phyloP scores from a whole-genome alignment of 1,139 yeast genomes.

The Sugiyamaella grinbergsii region DNA sequence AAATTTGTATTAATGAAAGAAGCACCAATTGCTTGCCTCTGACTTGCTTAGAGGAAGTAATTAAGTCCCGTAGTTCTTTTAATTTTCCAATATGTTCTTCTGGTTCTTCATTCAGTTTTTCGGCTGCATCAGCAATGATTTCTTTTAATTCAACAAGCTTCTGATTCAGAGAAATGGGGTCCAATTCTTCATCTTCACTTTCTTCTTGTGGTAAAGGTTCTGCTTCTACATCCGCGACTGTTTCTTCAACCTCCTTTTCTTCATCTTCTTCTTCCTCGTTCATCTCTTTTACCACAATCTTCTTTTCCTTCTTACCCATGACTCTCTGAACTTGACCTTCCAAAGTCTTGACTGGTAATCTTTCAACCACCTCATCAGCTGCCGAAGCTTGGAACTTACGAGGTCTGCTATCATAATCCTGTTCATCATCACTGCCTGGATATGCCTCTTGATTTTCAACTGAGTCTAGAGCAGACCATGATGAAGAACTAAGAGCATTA shows the following conservation, averaged over 20 bases:
- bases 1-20: slow-evolving; percentile 79
- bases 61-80: slow-evolving; percentile 69
- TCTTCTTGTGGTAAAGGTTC: slow-evolving; percentile 41
- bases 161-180: slow-evolving; percentile 45
- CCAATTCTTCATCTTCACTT: slow-evolving; percentile 47
- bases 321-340: slow-evolving; percentile 75
- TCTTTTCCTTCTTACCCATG: slow-evolving; percentile 34
- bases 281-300: slow-evolving; percentile 19
- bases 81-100: slow-evolving; percentile 76
- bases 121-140: slow-evolving; percentile 80
- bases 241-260: slow-evolving; percentile 34
- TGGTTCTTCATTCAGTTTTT: slow-evolving; percentile 80
- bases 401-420: slow-evolving; percentile 42
- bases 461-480: slow-evolving; percentile 32
- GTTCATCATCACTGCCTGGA: slow-evolving; percentile 35
- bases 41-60: slow-evolving; percentile 61
- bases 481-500: slow-evolving; percentile 27
- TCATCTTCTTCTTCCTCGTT: slow-evolving; percentile 32
- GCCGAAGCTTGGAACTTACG: slow-evolving; percentile 39
- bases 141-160: slow-evolving; percentile 67
- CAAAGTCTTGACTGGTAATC: slow-evolving; percentile 74
- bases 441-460: slow-evolving; percentile 38
- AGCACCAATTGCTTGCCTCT: slow-evolving; percentile 73
- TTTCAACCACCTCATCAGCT: slow-evolving; percentile 57
- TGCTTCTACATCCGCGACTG: slow-evolving; percentile 34